Evolutionary conservation across 164 flowering plant species (phyloP), one percentile per base, ranked within the genome.

Genomic region (Malania oleifera): DNA sequence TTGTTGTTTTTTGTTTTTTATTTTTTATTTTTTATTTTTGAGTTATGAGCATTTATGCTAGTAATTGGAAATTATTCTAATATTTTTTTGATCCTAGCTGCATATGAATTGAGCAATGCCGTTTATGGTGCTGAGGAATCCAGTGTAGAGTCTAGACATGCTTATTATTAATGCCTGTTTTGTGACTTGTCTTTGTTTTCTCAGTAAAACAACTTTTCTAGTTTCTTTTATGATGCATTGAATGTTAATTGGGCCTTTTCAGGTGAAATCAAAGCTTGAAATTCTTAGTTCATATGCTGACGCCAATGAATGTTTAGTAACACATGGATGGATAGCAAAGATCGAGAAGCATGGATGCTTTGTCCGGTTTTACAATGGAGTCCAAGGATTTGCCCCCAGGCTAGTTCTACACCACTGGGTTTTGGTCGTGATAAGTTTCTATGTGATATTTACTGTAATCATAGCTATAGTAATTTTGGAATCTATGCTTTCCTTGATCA

Each of bases 271-370:
- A 25, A 91, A 91, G 70, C 95, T 86, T 54, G 65, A 43, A 19
- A 82, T 95, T 76, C 60, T 95, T 59, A 75, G 85, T 68, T 88
- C 97, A 41, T 87, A 85, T 70, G 73, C 81, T 63, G 97, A 91
- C 81, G 97, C 91, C 37, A 65, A 71, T 60, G 88, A 76, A 10
- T 97, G 99, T 31, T 62, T 89, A 15, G 55, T 85, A n/a, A 86
- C 97, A 19, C 99, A 95, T 82, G 97, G 99, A 47, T 95, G 96
- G 97, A 88, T 95, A 60, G 70, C 88, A 41, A 95, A 85, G 76
- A 81, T 91, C 52, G 96, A 90, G 63, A 79, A 73, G 14, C 86
- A 88, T 80, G 95, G 99, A 28, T 95, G 99, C 76, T 83, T 86
- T 81, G 90, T 95, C 25, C 81, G 82, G 56, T 95, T 95, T 67